A percentile compares a stretch with the other conserved stretches of the same genome.
Conservation (phyloP, 495 filamentous ascomycete species). For the Penicillium atrosanguineum region DNA sequence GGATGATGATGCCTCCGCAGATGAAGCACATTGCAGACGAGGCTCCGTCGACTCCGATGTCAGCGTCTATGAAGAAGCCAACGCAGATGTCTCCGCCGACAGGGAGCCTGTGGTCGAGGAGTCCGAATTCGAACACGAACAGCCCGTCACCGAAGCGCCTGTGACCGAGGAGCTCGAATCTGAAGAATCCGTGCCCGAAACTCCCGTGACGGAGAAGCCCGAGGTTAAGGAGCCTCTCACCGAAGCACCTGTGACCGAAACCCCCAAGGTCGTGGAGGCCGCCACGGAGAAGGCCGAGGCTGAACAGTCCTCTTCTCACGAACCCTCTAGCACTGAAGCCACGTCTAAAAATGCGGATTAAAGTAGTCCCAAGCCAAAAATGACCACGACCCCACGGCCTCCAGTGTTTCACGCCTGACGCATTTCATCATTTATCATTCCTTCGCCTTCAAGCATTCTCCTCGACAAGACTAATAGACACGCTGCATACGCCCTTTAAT, state of each 20-base stretch:
- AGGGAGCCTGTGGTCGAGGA: neutral
- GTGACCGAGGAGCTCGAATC: neutral
- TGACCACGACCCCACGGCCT: slow-evolving; percentile 15
- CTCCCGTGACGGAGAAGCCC: neutral
- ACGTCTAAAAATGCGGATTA: slow-evolving; percentile 1
- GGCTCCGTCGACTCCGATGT: slow-evolving; percentile 21
- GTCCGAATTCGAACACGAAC: neutral
- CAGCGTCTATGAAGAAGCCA: slow-evolving; percentile 28
- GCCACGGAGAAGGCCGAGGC: neutral
- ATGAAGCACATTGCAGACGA: slow-evolving; percentile 7
- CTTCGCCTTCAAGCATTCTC: slow-evolving; percentile 8
- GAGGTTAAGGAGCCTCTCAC: neutral
- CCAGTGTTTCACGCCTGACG: slow-evolving; percentile 14
- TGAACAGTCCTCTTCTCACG: neutral
- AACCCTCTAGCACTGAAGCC: neutral
- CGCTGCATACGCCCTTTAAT: slow-evolving; percentile 9
- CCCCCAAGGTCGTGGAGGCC: neutral
- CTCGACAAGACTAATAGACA: slow-evolving; percentile 9
- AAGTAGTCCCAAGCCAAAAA: slow-evolving; percentile 1
- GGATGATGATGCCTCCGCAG: slow-evolving; percentile 7
- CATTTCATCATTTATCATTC: slow-evolving; percentile 8
- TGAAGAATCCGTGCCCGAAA: neutral
- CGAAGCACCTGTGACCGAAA: neutral
- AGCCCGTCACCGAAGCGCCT: slow-evolving; percentile 1
- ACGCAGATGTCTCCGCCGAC: slow-evolving; percentile 7